Evolutionary conservation across 257 asterid species (phyloP).

Genomic region (Cynanchum wilfordii): DNA sequence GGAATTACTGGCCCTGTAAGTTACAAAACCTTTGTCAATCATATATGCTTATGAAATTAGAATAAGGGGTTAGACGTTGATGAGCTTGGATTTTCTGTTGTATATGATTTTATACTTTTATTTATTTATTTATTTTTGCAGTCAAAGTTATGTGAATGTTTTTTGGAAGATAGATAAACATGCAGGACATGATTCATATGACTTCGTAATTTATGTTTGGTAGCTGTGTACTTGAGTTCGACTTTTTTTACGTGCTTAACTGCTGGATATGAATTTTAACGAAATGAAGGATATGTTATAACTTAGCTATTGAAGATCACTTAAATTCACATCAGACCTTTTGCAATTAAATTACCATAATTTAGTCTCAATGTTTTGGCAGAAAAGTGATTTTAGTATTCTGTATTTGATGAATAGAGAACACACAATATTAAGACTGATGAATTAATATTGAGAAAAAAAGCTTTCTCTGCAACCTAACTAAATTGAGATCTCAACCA

Average conservation of each 20-base stretch:
- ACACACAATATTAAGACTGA: not conserved
- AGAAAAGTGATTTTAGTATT: not conserved
- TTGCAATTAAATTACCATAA: not conserved
- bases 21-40: slow-evolving; percentile 3
- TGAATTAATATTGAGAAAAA: not conserved
- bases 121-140: not conserved
- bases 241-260: not conserved
- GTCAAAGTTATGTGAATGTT: not conserved
- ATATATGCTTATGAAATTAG: not conserved
- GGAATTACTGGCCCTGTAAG: slow-evolving; percentile 77
- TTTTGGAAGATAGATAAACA: not conserved
- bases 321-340: not conserved
- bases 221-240: not conserved
- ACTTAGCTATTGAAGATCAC: not conserved
- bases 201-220: not conserved
- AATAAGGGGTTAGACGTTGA: not conserved
- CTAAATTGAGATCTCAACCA: not conserved
- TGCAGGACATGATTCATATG: not conserved
- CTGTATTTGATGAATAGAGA: not conserved
- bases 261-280: not conserved
- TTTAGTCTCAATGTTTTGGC: not conserved
- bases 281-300: not conserved
- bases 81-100: not conserved
- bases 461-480: not conserved
- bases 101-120: not conserved